Evolutionary conservation across 805 yeast genomes (phyloP).

Genomic region (Candida railenensis): DNA sequence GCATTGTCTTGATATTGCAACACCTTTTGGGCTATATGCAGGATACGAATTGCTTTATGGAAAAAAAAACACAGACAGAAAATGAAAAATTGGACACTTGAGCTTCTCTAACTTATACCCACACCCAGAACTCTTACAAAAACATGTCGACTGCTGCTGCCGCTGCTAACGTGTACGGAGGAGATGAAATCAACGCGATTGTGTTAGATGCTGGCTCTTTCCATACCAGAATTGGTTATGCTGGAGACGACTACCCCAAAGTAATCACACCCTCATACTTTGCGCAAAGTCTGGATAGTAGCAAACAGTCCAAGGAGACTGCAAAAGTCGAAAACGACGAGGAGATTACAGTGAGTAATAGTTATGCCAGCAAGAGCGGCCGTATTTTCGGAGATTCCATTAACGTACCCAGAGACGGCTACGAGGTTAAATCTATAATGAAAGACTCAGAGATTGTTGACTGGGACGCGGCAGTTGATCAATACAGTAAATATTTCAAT

Average conservation of each 20-base stretch:
- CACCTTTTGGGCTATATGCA: no score
- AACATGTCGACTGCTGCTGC: constrained; percentile 22
- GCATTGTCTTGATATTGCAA: no score
- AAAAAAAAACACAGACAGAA: no score
- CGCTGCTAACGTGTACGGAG: constrained; percentile 28
- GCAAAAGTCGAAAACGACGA: constrained; percentile 4
- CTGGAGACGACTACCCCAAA: constrained; percentile 89
- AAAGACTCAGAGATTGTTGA: constrained; percentile 65
- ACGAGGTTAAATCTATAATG: constrained; percentile 56
- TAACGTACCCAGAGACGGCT: constrained; percentile 48
- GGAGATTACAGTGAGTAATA: constrained; percentile 17
- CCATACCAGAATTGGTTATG: constrained; percentile 81
- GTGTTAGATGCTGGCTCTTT: constrained; percentile 90
- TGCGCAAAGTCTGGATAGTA: no score
- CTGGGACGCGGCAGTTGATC: constrained; percentile 83
- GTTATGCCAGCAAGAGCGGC: constrained; percentile 15
- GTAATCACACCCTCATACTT: constrained; percentile 71
- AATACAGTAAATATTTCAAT: constrained; percentile 63
- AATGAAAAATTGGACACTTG: no score
- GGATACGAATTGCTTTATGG: no score
- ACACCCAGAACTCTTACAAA: background rate
- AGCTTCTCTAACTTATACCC: no score
- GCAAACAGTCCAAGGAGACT: constrained; percentile 30
- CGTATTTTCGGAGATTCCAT: constrained; percentile 42
- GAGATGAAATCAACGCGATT: constrained; percentile 86